Evolutionary conservation across 1,284 basidiomycete genomes (phyloP), one percentile per base, ranked within the genome.

Genomic region (Ganoderma sinense): DNA sequence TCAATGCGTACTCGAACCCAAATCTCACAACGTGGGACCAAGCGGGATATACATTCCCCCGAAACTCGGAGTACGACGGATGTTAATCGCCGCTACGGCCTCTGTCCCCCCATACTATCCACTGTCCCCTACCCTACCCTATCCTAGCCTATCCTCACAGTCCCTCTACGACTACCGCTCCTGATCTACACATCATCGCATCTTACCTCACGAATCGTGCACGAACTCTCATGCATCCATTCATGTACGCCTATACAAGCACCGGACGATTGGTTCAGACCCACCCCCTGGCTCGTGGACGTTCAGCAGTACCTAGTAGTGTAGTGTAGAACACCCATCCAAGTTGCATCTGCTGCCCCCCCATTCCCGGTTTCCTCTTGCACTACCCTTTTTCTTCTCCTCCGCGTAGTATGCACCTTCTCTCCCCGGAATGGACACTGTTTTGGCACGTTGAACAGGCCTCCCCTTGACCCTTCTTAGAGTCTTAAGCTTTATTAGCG

Each of bases 11-110:
- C 76, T 85, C 82, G 55, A 88, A 94, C 75, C 82, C 92, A 14
- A 94, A 94, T 75, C 80, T 92, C 36, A 94, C 93, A 45, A 93
- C 89, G 59, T 94, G 93, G 94, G 82, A 82, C 16, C 82, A 87
- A 73, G 93, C 88, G 2, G 90, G 90, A 67, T 87, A 90, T 75
- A 82, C 81, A 0, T 93, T 91, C 82, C 93, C 93, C n/a, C 81
- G 86, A 23, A 94, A 94, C 78, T 89, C 85, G 18, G 68, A 67
- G 58, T 79, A 78, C 71, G 76, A 79, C 78, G 90, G 88, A 67
- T 89, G 90, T 78, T 87, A 82, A 78, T n/a, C 31, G 8, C 20
- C 18, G 29, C 31, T 29, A 26, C 39, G 36, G 29, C 39, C n/a
- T 16, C 26, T 41, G 1, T 11, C 26, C 13, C 39, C 36, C 41